Conservation (phyloP, 192 early-diverging fungal genomes). For the Lobulomyces angularis region DNA sequence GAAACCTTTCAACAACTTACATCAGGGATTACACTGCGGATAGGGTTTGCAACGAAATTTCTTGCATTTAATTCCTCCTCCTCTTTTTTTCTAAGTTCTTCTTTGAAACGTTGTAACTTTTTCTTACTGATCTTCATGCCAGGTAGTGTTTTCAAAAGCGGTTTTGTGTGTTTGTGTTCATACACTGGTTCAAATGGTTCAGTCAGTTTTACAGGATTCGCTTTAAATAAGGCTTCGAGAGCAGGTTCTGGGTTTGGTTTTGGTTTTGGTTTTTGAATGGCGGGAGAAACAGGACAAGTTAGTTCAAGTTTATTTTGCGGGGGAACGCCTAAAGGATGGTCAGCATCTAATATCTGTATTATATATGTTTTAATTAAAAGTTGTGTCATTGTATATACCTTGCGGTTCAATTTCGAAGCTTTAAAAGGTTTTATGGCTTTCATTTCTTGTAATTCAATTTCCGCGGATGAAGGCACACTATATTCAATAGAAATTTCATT, state of each 20-base stretch:
- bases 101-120: slow-evolving; percentile 41
- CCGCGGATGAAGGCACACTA: slow-evolving; percentile 18
- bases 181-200: slow-evolving; percentile 25
- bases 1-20: too few species aligned
- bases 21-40: slow-evolving; percentile 34
- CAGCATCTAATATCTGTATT: slow-evolving; percentile 15
- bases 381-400: slow-evolving; percentile 6
- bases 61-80: slow-evolving; percentile 26
- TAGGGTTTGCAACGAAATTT: slow-evolving; percentile 39
- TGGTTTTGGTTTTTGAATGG: slow-evolving; percentile 23
- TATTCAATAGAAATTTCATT: too few species aligned
- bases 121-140: slow-evolving; percentile 44
- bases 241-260: slow-evolving; percentile 6
- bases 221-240: slow-evolving; percentile 22
- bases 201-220: slow-evolving; percentile 19
- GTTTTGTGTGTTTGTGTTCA: slow-evolving; percentile 19
- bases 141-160: slow-evolving; percentile 37
- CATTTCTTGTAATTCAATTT: slow-evolving; percentile 19
- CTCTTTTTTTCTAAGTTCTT: slow-evolving; percentile 28
- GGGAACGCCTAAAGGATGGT: slow-evolving; percentile 10
- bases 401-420: slow-evolving; percentile 25
- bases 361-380: neutral
- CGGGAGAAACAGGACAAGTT: slow-evolving; percentile 30
- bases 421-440: slow-evolving; percentile 25
- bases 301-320: slow-evolving; percentile 5